phyloP scores from a whole-genome alignment of 192 early-diverging fungal genomes.

The Obelidium mucronatum region DNA sequence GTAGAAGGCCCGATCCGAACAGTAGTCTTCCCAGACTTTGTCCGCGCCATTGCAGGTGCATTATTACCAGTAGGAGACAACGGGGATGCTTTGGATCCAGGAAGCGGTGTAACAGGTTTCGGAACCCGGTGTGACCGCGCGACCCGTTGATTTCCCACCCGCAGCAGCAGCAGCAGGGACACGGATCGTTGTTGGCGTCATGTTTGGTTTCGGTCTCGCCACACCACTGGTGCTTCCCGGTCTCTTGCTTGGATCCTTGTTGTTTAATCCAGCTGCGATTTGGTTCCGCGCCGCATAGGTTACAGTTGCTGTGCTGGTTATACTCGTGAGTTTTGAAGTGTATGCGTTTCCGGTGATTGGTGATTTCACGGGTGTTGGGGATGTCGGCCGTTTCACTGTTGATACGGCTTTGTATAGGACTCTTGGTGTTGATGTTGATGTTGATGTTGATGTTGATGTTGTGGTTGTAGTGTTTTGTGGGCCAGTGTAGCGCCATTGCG shows the following conservation, averaged over 20 bases:
- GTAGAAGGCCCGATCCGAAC: neutral
- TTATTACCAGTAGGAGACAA: neutral
- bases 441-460: neutral
- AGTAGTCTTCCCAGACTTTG: neutral
- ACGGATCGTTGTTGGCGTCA: constrained; percentile 33
- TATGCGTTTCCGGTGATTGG: constrained; percentile 1
- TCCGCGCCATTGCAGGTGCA: neutral
- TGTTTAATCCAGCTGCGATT: constrained; percentile 16
- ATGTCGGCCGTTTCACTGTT: neutral
- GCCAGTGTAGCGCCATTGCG: constrained; percentile 22
- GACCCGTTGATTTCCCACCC: no score
- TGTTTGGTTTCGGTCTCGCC: neutral
- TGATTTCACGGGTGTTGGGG: neutral
- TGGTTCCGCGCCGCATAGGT: constrained; percentile 35
- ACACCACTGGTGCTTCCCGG: neutral
- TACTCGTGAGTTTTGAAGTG: constrained; percentile 12
- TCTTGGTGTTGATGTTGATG: constrained; percentile 1
- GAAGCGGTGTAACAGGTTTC: neutral
- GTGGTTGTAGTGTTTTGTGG: constrained; percentile 1
- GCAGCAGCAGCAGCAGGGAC: no score
- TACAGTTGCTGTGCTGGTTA: constrained; percentile 33
- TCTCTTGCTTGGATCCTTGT: neutral
- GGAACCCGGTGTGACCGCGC: neutral
- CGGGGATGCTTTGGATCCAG: neutral
- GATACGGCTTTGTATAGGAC: constrained; percentile 33